Conservation (phyloP, 768 basidiomycete species). For the Xanthoconium stramineum region DNA sequence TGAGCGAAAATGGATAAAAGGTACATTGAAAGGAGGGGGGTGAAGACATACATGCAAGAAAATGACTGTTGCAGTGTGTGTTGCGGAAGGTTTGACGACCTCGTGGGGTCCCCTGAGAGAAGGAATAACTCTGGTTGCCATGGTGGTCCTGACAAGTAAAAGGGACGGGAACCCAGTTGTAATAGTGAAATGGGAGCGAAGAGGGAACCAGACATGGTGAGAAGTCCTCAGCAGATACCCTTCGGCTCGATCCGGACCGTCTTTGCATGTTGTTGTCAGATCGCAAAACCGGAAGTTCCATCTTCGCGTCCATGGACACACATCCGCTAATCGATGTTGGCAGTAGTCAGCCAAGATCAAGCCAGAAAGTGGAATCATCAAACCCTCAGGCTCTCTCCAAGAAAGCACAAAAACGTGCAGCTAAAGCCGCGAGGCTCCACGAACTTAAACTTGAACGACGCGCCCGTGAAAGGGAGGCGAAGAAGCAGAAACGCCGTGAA, state of each 20-base stretch:
- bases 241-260: constrained; percentile 25
- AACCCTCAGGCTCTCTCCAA: constrained; percentile 55
- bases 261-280: constrained; percentile 1
- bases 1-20: constrained; percentile 3
- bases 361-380: constrained; percentile 11
- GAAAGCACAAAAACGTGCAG: constrained; percentile 72
- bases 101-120: constrained; percentile 35
- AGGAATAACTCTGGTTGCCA: constrained; percentile 20
- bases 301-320: constrained; percentile 18
- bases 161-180: neutral
- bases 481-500: constrained; percentile 67
- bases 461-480: constrained; percentile 71
- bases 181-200: neutral
- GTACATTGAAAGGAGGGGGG: neutral
- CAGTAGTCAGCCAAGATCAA: constrained; percentile 13
- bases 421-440: constrained; percentile 63
- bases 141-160: constrained; percentile 1
- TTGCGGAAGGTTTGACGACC: constrained; percentile 49
- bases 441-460: constrained; percentile 71
- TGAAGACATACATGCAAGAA: constrained; percentile 73
- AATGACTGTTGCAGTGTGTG: constrained; percentile 84
- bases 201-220: neutral
- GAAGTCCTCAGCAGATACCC: constrained; percentile 1
- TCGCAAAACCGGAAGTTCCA: neutral
- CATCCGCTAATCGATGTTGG: constrained; percentile 8